Base-by-base conservation (phyloP, 345 rosid genomes). In the Sisymbrium irio region DNA sequence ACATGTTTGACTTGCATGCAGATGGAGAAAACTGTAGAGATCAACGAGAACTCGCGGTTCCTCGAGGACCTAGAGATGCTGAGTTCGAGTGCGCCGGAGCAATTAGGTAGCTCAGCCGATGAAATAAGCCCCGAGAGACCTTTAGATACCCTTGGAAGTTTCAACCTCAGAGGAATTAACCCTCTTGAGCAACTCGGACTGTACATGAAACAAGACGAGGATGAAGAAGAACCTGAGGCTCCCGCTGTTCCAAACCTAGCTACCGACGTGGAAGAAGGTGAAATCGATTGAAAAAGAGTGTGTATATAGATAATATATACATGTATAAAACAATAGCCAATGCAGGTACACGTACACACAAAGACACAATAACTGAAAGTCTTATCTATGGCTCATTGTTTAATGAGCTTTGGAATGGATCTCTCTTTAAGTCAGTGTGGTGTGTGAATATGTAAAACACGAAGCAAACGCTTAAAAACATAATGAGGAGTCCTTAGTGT, bases 1-100 rank as follows among this genome's bases (percentile, higher is more conserved):
- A 32, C 19, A 30, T 54, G 37, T 54, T 59, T 65, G 51, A 44
- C 49, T 69, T 54, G 15, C 53, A 4, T 82, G 77, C 85, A 95
- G 99, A 90, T 95, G 89, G 99, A 95, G 68, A 95, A 86, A 78
- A 95, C 97, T 7, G 93, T 95, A n/a, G 96, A 90, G 62, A 92
- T 95, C 64, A 89, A 90, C 37, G 99, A 90, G 86, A 92, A 86
- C 79, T 80, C 92, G 67, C 83, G 84, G 59, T 92, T 92, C 71
- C 90, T 95, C 13, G 82, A 92, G 77, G 98, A 95, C 77, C 77
- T 95, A 36, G 97, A 95, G 82, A 87, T 90, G 99, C 85, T 95
- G 49, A 90, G 96, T 73, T 74, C 87, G 8, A 84, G 81, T 27
- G 85, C 79, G 6, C 89, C 67, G 2, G 96, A 92, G 53, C 84